phyloP scores from a whole-genome alignment of 1,284 basidiomycete genomes.

The Cystobasidium pallidum region DNA sequence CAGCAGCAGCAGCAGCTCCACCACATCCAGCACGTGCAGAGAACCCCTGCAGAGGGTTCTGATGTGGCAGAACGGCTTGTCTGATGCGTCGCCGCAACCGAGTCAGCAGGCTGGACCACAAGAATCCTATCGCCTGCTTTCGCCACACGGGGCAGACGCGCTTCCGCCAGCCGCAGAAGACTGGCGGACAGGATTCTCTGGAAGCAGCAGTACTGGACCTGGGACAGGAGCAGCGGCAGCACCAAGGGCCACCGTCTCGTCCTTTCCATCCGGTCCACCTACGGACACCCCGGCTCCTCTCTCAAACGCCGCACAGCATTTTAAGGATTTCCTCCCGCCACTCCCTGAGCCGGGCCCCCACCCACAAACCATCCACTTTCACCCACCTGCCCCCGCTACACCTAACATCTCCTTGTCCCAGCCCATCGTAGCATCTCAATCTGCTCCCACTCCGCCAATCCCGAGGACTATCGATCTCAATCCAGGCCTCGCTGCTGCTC shows the following conservation, averaged over 20 bases:
- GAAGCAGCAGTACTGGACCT: too few relatives aligned
- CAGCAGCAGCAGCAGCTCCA: background rate
- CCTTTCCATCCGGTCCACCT: too few relatives aligned
- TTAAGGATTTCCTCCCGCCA: background rate
- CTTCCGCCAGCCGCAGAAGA: too few relatives aligned
- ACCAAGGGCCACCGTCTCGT: background rate
- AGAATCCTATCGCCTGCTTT: too few relatives aligned
- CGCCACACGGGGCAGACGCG: too few relatives aligned
- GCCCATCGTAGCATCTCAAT: background rate
- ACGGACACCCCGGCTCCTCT: too few relatives aligned
- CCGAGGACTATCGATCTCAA: constrained; percentile 15
- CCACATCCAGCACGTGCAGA: background rate
- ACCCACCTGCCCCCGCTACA: constrained; percentile 1
- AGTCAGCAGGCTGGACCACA: background rate
- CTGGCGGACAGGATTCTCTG: too few relatives aligned
- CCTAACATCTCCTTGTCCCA: background rate
- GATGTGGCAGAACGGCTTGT: background rate
- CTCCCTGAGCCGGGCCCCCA: background rate
- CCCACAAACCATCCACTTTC: background rate
- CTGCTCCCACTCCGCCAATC: background rate
- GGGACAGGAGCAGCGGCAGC: background rate
- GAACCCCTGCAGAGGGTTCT: background rate
- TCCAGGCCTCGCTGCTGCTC: background rate
- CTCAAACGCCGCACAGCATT: background rate
- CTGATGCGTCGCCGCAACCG: background rate